These are phyloP conservation scores for Ophiostoma himal-ulmi DNA, from an alignment of 2,329 filamentous ascomycete species.

Conservation along the genomic window DNA sequence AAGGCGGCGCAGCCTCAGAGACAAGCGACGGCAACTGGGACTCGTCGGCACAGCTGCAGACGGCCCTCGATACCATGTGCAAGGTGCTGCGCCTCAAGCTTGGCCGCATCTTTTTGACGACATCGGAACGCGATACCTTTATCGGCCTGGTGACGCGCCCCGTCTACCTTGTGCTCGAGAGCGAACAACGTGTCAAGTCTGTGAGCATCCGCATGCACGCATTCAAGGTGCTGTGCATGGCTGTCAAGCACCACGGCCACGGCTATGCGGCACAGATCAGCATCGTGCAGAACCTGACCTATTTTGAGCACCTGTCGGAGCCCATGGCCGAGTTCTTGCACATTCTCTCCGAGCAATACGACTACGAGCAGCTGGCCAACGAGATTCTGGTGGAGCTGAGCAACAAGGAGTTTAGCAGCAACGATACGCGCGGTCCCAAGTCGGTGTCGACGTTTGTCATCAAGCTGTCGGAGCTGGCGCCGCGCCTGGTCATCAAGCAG, in stretches of 20 bases:
- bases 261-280: conserved; percentile 95
- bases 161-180: conserved; percentile 90
- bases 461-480: conserved; percentile 86
- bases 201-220: conserved; percentile 90
- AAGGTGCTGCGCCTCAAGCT: conserved; percentile 92
- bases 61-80: conserved; percentile 87
- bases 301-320: conserved; percentile 97
- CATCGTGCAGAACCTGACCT: conserved; percentile 94
- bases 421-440: conserved; percentile 90
- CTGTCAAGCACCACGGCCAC: conserved; percentile 95
- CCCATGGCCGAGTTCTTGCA: conserved; percentile 98
- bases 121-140: conserved; percentile 92
- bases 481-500: conserved; percentile 90
- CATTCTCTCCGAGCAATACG: conserved; percentile 93
- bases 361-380: conserved; percentile 90
- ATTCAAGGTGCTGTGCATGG: conserved; percentile 94
- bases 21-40: conserved; percentile 73
- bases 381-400: conserved; percentile 91
- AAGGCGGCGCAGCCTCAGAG: not conserved
- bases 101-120: conserved; percentile 88
- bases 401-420: conserved; percentile 97
- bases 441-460: conserved; percentile 91
- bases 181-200: conserved; percentile 84
- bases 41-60: conserved; percentile 78
- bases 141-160: conserved; percentile 86